Evolutionary conservation across 179 eudicot genomes (phyloP).

Genomic region (Heliamphora pulchella): DNA sequence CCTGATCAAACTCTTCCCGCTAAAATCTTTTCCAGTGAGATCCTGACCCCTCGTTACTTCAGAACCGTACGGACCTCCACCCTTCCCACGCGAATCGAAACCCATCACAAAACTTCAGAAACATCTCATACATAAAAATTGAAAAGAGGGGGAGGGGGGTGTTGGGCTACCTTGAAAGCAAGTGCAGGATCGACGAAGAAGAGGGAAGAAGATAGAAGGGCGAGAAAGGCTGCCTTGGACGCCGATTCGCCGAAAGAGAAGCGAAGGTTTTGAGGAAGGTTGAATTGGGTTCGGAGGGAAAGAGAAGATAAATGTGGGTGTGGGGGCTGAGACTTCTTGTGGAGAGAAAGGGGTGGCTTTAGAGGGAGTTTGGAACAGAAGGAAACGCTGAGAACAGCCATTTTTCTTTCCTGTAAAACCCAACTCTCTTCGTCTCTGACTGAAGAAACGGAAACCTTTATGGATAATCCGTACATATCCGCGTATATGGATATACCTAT

Average conservation of each 20-base stretch:
- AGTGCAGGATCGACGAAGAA: slow-evolving; percentile 56
- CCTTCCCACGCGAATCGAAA: slow-evolving; percentile 33
- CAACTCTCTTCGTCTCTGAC: neutral
- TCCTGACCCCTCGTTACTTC: slow-evolving; percentile 98
- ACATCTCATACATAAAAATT: neutral
- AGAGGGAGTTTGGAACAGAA: slow-evolving; percentile 32
- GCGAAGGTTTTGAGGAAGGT: slow-evolving; percentile 10
- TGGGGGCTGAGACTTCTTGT: slow-evolving; percentile 15
- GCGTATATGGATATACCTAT: no score
- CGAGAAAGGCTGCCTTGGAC: slow-evolving; percentile 39
- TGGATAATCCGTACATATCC: slow-evolving; percentile 4
- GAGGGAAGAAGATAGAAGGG: slow-evolving; percentile 48
- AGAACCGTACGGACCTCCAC: slow-evolving; percentile 96
- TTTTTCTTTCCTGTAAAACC: slow-evolving; percentile 10
- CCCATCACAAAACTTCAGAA: neutral
- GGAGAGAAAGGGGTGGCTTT: slow-evolving; percentile 15
- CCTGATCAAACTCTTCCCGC: slow-evolving; percentile 75
- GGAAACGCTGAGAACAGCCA: slow-evolving; percentile 39
- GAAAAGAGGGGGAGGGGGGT: neutral
- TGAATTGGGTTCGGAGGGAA: neutral
- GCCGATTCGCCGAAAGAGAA: slow-evolving; percentile 28
- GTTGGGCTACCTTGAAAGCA: slow-evolving; percentile 41
- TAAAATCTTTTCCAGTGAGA: slow-evolving; percentile 78
- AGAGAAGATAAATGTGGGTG: slow-evolving; percentile 16
- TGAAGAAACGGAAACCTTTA: neutral